Evolutionary conservation across 257 asterid genomes (phyloP), one percentile per base, ranked within the genome.

Genomic region (Pogostemon cablin): DNA sequence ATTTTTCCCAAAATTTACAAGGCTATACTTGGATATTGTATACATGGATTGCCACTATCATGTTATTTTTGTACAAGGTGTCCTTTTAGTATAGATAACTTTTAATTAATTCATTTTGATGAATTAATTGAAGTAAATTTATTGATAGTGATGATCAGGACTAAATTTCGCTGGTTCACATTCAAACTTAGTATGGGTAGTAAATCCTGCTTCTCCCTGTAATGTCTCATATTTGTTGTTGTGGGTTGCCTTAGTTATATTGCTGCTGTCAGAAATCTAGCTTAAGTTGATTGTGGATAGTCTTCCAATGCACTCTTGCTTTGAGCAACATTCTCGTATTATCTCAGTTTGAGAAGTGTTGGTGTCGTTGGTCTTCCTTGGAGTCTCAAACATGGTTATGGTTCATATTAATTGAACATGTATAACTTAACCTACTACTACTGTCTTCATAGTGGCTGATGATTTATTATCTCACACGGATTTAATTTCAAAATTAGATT

Each of bases 111-210:
- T 65, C 49, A 62, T 44, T 48, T 44, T 69, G 61, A 61, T 66
- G 57, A 63, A 71, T 47, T n/a, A 61, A 48, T 40, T 35, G 50
- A 70, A 35, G 58, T 72, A 37, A 41, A 59, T 55, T 68, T 20
- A 35, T 53, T 49, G 60, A 64, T 25, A 25, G 32, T 25, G 32
- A 65, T 49, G 57, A 6, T 20, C 48, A 52, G 42, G 10, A 35
- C 17, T 35, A 44, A 43, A 49, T 8, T 44, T 63, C 38, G 25
- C 53, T 58, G 57, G 68, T 12, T 60, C 39, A 59, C 17, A 57
- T 32, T 6, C 61, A 41, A 35, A 56, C 20, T 58, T 73, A 57
- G 25, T 39, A 49, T 47, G 57, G 67, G 41, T 71, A 8, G 34
- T 35, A 38, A 11, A 72, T 72, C 68, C 67, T 67, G 43, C 60